Evolutionary conservation across 2,329 filamentous ascomycete species (phyloP).

Genomic region (Hymenotorrendiella dingleyae): DNA sequence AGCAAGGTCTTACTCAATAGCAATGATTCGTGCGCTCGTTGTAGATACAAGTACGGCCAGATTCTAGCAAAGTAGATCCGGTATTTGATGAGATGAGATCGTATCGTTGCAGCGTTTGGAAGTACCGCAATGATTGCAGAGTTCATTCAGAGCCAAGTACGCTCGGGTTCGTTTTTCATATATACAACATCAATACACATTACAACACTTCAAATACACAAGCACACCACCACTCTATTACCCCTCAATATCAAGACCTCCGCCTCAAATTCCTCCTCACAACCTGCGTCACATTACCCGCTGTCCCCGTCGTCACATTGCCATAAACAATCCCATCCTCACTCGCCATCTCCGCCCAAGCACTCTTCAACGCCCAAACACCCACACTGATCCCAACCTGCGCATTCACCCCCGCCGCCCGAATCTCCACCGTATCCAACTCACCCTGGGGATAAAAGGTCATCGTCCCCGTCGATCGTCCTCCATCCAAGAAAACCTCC

Average conservation of each 20-base stretch:
- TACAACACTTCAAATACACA: too few species aligned
- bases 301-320: conserved; percentile 15
- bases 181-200: too few species aligned
- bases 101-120: too few species aligned
- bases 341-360: conserved; percentile 27
- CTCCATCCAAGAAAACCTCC: conserved; percentile 49
- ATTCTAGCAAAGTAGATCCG: too few species aligned
- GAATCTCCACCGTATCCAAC: conserved; percentile 27
- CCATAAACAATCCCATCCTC: conserved; percentile 21
- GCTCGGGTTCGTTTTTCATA: too few species aligned
- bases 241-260: not conserved
- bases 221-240: too few species aligned
- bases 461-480: conserved; percentile 42
- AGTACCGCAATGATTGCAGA: too few species aligned
- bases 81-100: too few species aligned
- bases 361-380: conserved; percentile 35
- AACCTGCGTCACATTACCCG: not conserved
- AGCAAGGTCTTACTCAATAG: too few species aligned
- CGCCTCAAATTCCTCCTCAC: not conserved
- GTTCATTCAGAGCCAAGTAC: too few species aligned
- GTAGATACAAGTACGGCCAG: too few species aligned
- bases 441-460: conserved; percentile 43
- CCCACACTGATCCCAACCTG: conserved; percentile 24
- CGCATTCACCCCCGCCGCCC: conserved; percentile 24
- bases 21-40: too few species aligned